A percentile compares a stretch with the other conserved stretches of the same genome.
Conservation (phyloP, 2,329 filamentous ascomycete genomes). For the Fusarium sacchari region DNA sequence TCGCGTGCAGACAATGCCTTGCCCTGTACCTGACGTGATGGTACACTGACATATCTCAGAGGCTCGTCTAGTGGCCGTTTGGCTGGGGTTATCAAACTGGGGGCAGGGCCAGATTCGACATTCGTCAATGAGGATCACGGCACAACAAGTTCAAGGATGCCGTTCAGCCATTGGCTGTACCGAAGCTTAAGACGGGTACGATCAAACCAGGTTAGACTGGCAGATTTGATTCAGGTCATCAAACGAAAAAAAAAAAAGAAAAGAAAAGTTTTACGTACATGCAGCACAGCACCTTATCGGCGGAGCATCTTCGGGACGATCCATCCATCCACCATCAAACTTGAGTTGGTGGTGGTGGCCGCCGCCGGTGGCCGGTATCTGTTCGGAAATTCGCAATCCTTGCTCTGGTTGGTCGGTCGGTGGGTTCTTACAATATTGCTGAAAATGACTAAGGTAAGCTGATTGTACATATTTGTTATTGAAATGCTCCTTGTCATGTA, state of each 20-base stretch:
- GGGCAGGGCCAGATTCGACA: slow-evolving; percentile 30
- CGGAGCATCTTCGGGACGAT: slow-evolving; percentile 43
- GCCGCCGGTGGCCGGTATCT: slow-evolving; percentile 24
- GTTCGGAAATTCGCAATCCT: slow-evolving; percentile 30
- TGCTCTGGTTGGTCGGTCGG: neutral
- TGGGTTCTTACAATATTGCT: neutral
- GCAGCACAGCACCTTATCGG: slow-evolving; percentile 32
- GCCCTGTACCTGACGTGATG: slow-evolving; percentile 30
- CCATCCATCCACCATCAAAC: slow-evolving; percentile 9
- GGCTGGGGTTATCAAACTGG: slow-evolving; percentile 22
- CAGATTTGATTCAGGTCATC: slow-evolving; percentile 14
- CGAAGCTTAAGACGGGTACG: slow-evolving; percentile 21
- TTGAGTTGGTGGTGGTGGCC: neutral
- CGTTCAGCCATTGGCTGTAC: slow-evolving; percentile 25
- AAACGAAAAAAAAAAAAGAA: slow-evolving; percentile 25
- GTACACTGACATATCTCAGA: slow-evolving; percentile 32
- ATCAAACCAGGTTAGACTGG: slow-evolving; percentile 12
- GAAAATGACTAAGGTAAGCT: slow-evolving; percentile 13
- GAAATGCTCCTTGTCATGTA: neutral
- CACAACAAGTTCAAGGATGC: slow-evolving; percentile 26
- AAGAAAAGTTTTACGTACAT: slow-evolving; percentile 34
- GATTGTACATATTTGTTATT: neutral
- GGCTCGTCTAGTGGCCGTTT: slow-evolving; percentile 43
- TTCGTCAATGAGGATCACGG: slow-evolving; percentile 25
- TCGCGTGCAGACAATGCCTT: slow-evolving; percentile 25